Base-by-base conservation (phyloP, 2,329 filamentous ascomycete genomes). In the Biscogniauxia sp. region DNA sequence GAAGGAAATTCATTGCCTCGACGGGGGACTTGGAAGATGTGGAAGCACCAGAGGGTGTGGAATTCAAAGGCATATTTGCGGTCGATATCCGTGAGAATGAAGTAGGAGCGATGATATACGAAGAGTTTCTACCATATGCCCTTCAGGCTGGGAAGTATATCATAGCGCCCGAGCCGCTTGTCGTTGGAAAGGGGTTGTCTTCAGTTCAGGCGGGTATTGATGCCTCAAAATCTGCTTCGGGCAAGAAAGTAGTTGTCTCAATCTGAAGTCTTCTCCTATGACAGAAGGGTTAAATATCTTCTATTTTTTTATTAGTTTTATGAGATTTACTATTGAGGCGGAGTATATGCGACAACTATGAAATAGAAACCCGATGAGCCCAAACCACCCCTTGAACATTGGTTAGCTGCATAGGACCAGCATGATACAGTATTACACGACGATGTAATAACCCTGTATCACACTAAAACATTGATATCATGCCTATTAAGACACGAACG, bases 81-180 rank as follows among this genome's bases (percentile, higher is more conserved):
- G 58, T 65, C 19, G 57, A 53, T 11, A 63, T 64, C 53, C 63
- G 63, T 17, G 20, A 57, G 1, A 64, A 60, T 20, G 19, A 51
- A 9, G 61, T 64, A 11, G 32, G 59, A 17, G 56, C 60, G 20
- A 61, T 53, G 56, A 57, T 64, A 3, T 65, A 59, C 54, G 58
- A 60, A 15, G 59, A 64, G 4, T 63, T 58, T 51, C 26, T 65
- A 28, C 63, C 63, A 15, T 51, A 59, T 23, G 61, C 59, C 3
- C 57, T 65, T 3, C 54, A 55, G 13, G 56, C 51, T 19, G 57
- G 59, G n/a, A 61, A 57, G 20, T 65, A 61, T 19, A 54, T 58
- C 11, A 53, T 51, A n/a, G 57, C 59, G 6, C 63, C 63, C 9
- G 11, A 55, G 53, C 58, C 61, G 11, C 23, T 32, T 15, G 55